Conservation (phyloP, 2,329 filamentous ascomycete species). For the Stemphylium beticola region DNA sequence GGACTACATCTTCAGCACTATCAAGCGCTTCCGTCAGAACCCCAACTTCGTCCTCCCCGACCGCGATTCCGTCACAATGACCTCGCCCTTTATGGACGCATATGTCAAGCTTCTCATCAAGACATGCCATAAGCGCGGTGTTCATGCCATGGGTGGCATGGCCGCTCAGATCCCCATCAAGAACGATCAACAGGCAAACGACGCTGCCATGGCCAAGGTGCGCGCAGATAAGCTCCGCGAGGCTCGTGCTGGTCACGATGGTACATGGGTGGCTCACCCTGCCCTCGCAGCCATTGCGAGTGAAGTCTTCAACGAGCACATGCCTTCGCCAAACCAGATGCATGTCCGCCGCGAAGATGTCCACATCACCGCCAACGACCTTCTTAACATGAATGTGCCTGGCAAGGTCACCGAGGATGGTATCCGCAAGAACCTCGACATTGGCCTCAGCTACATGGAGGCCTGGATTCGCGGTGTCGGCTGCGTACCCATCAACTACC, state of each 20-base stretch:
- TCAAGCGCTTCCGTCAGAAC: slow-evolving; percentile 99
- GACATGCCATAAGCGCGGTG: slow-evolving; percentile 93
- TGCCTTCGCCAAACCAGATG: slow-evolving; percentile 98
- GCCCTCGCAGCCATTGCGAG: slow-evolving; percentile 86
- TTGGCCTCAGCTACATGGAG: slow-evolving; percentile 98
- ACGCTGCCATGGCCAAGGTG: slow-evolving; percentile 91
- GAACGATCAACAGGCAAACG: slow-evolving; percentile 87
- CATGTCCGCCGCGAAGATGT: slow-evolving; percentile 91
- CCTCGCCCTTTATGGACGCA: slow-evolving; percentile 95
- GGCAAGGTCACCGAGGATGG: slow-evolving; percentile 91
- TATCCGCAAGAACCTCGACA: slow-evolving; percentile 97
- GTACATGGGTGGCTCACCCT: slow-evolving; percentile 96
- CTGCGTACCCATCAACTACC: slow-evolving; percentile 95
- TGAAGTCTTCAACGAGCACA: slow-evolving; percentile 96
- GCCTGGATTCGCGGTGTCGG: slow-evolving; percentile 94
- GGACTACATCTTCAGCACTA: slow-evolving; percentile 99
- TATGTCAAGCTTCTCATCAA: slow-evolving; percentile 98
- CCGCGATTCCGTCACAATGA: slow-evolving; percentile 92
- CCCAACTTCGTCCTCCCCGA: slow-evolving; percentile 92
- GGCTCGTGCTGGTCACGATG: slow-evolving; percentile 92
- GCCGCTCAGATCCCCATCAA: slow-evolving; percentile 99
- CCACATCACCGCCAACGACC: slow-evolving; percentile 81
- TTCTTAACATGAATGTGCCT: slow-evolving; percentile 98
- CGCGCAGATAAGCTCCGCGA: slow-evolving; percentile 96
- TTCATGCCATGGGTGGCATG: slow-evolving; percentile 99